These are phyloP conservation scores for Leccinum boreale DNA, from an alignment of 768 basidiomycete genomes.

Conservation along the genomic window DNA sequence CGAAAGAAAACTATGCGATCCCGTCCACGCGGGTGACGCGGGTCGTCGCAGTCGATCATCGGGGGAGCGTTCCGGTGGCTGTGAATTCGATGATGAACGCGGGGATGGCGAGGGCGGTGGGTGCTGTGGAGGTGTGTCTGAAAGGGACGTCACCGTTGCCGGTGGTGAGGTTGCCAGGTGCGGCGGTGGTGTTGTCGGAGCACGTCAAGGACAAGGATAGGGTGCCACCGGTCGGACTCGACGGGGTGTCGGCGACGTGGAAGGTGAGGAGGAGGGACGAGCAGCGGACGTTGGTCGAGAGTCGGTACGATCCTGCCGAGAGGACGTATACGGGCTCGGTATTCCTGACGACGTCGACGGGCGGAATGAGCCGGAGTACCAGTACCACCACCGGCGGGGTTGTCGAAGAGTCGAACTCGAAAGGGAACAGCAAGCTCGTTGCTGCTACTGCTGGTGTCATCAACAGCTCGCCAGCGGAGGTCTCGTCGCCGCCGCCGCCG, in stretches of 20 bases:
- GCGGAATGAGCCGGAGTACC: conserved; percentile 4
- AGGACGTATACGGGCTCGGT: conserved; percentile 51
- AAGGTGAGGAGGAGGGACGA: conserved; percentile 59
- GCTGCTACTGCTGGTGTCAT: background rate
- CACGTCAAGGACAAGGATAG: conserved; percentile 30
- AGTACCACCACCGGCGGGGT: conserved; percentile 11
- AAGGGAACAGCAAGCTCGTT: conserved; percentile 32
- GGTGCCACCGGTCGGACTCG: conserved; percentile 22
- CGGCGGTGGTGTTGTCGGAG: conserved; percentile 57
- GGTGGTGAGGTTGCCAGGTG: conserved; percentile 63
- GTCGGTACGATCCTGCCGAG: conserved; percentile 49
- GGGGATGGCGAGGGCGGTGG: conserved; percentile 65
- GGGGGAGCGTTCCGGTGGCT: conserved; percentile 79
- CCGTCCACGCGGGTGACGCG: conserved; percentile 89
- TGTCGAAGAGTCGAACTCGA: conserved; percentile 38
- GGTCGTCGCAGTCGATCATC: conserved; percentile 81
- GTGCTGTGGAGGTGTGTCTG: conserved; percentile 71
- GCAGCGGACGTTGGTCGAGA: conserved; percentile 51
- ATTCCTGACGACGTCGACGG: conserved; percentile 37
- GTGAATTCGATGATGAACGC: conserved; percentile 86
- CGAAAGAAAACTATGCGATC: conserved; percentile 89
- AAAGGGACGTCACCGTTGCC: conserved; percentile 66
- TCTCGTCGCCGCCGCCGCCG: conserved; percentile 24
- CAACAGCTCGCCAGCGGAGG: conserved; percentile 2
- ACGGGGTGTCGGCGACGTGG: conserved; percentile 44